Conservation (phyloP, 2,329 filamentous ascomycete genomes). For the Trichoderma guizhouense region DNA sequence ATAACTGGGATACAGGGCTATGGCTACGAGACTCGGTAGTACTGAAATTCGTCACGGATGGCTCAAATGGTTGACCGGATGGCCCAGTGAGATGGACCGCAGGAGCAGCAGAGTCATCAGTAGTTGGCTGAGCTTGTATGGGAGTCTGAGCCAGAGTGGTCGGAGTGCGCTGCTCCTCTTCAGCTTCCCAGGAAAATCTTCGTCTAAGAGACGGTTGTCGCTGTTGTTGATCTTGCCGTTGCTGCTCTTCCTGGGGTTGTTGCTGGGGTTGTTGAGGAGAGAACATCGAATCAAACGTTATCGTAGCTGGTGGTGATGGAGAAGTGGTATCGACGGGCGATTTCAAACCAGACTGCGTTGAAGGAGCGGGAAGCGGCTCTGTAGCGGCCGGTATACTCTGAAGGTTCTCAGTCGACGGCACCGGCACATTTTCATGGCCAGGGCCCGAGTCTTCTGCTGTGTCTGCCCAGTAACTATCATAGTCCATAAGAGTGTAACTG, state of each 20-base stretch:
- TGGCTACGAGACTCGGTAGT: conserved; percentile 15
- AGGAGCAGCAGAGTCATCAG: neutral
- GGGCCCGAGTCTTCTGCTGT: conserved; percentile 18
- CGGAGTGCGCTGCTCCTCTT: neutral
- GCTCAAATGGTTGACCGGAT: conserved; percentile 10
- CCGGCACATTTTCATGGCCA: neutral
- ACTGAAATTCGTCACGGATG: conserved; percentile 21
- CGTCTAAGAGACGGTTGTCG: conserved; percentile 24
- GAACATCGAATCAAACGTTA: neutral
- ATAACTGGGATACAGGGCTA: conserved; percentile 16
- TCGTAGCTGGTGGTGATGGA: neutral
- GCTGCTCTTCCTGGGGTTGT: neutral
- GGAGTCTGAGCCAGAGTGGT: neutral
- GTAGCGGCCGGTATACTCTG: neutral
- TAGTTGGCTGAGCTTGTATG: neutral
- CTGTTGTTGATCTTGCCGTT: conserved; percentile 1
- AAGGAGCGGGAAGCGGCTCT: neutral
- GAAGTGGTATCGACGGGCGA: neutral
- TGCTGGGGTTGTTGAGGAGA: conserved; percentile 2
- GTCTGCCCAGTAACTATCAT: conserved; percentile 64
- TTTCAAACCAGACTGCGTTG: neutral
- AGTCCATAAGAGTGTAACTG: conserved; percentile 62
- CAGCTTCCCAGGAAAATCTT: conserved; percentile 40
- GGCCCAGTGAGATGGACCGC: neutral
- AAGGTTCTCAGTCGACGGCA: neutral